Evolutionary conservation across 306 rosid genomes (phyloP).

Genomic region (Citrullus amarus): DNA sequence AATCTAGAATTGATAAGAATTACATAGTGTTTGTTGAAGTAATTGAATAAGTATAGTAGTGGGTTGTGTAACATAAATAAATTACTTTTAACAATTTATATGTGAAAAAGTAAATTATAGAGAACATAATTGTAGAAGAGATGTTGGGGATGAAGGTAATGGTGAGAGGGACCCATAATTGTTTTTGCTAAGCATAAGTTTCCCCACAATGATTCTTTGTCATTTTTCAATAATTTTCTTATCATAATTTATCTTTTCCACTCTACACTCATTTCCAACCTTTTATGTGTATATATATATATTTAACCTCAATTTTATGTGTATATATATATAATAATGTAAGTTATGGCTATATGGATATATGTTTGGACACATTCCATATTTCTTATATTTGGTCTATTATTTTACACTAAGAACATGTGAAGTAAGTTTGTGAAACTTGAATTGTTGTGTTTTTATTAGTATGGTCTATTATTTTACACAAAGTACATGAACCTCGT

Average conservation of each 20-base stretch:
- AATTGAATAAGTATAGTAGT: too few species aligned
- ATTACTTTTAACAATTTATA: not conserved
- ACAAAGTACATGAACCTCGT: not conserved
- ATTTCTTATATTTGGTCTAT: not conserved
- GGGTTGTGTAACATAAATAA: too few species aligned
- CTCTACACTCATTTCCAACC: too few species aligned
- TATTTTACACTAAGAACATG: not conserved
- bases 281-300: too few species aligned
- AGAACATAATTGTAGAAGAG: not conserved
- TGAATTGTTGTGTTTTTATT: not conserved
- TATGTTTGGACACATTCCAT: not conserved
- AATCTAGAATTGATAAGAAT: too few species aligned
- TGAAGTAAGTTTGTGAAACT: not conserved
- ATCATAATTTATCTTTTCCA: not conserved
- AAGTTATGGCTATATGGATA: not conserved
- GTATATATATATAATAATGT: not conserved
- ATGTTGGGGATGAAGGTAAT: not conserved
- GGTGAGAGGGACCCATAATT: not conserved
- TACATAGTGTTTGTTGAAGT: too few species aligned
- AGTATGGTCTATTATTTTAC: too few species aligned
- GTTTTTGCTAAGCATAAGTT: not conserved
- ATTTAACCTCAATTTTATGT: not conserved
- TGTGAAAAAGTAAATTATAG: not conserved
- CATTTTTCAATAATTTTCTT: conserved; percentile 1
- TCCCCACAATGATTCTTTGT: conserved; percentile 4